Base-by-base conservation (phyloP, 139 green algal genomes). In the Closterium sp. region DNA sequence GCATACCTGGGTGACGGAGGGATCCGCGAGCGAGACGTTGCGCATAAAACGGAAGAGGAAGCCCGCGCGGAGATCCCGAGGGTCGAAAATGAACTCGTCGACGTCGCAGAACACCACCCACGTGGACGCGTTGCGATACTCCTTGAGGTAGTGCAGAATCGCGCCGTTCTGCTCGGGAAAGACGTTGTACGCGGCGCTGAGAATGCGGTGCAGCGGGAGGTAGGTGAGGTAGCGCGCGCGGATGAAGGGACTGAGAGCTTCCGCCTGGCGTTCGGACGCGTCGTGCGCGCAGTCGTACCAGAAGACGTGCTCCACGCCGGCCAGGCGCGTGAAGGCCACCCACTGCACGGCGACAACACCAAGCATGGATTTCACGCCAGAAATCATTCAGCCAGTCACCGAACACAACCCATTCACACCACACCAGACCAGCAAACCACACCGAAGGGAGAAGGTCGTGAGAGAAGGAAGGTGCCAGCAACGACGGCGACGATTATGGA, bases 231-330 rank as follows among this genome's bases (percentile, higher is more conserved):
- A 79, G 62, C 19, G 3, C 62, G 62, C 62, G 62, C 62, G 62
- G 1, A 79, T 24, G 62, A 79, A 79, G 17, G 62, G 62, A 5
- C 62, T 13, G 62, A 79, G 62, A 13, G 62, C 62, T 24, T 79
- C 62, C 13, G 13, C 73, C 90, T 92, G 90, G 70, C 50, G 90
- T 85, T 92, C 90, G 11, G 42, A 50, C 0, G 28, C 19, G 24
- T 45, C n/a, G 42, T 92, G 90, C 42, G 90, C 90, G 27, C 50
- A 90, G 86, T 92, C 90, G 24, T 92, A 92, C 90, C 90, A 92
- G 42, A 92, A 92, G 31, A 92, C 79, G 86, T 92, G 90, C 73
- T 88, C 34, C 90, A 92, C 90, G 38, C 90, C 73, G 11, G 90
- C 90, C 0, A 90, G 90, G 73, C 45, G 31, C 1, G 90, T 91